Percentiles rank a stretch among this genome's conserved stretches.
Conservation (phyloP, 225 moss, liverwort and hornwort genomes). For the Pseudisothecium myosuroides region DNA sequence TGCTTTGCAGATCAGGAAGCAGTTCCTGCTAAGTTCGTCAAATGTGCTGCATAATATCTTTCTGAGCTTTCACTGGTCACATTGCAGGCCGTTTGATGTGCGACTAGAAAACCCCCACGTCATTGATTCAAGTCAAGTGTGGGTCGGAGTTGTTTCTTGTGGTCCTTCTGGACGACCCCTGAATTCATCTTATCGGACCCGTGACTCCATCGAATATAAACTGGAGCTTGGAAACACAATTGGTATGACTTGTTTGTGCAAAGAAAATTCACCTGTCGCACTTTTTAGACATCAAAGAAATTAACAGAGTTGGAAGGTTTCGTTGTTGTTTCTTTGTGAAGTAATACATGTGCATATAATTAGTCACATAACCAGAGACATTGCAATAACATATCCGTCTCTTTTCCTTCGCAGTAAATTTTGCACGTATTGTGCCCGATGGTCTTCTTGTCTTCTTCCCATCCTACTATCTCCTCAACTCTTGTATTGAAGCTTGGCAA, state of each 20-base stretch:
- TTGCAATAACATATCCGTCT: not conserved
- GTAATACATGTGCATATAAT: not conserved
- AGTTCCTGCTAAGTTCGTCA: not conserved
- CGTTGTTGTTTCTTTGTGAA: not conserved
- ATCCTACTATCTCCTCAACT: constrained; percentile 93
- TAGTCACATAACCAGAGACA: not conserved
- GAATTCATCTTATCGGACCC: constrained; percentile 90
- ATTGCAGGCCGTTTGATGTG: constrained; percentile 82
- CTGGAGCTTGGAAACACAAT: constrained; percentile 94
- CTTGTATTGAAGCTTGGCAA: constrained; percentile 97
- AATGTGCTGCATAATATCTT: not conserved
- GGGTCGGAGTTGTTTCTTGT: constrained; percentile 86
- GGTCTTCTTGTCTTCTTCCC: constrained; percentile 97
- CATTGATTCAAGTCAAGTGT: constrained; percentile 85
- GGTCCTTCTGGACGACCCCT: constrained; percentile 81
- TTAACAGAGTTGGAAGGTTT: not conserved
- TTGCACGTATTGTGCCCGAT: constrained; percentile 95
- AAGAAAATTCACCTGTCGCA: not conserved
- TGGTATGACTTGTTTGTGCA: constrained; percentile 27
- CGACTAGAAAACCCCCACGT: constrained; percentile 98
- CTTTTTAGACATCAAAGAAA: not conserved
- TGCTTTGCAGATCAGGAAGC: not conserved
- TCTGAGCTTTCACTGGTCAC: not conserved
- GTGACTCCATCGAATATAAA: constrained; percentile 90
- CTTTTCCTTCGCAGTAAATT: constrained; percentile 63